Evolutionary conservation across 202 grass and related monocot species (phyloP), one percentile per base, ranked within the genome.

Genomic region (Musa balbisiana): DNA sequence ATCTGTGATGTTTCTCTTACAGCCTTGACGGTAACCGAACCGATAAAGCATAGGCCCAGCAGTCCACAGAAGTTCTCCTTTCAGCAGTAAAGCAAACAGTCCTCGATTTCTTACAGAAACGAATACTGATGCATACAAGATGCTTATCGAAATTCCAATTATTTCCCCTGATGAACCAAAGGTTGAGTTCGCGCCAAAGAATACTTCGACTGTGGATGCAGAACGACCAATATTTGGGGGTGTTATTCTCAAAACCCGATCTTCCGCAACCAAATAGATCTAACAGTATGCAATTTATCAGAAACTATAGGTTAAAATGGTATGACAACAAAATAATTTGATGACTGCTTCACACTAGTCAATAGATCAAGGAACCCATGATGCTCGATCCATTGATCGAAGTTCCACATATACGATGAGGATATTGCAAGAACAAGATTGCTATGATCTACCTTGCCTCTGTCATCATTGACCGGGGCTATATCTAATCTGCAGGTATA

Each of bases 231-330:
- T 16, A 64, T 81, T 89, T 24, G 29, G 56, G 52, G 88, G 93
- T 67, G 79, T 83, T 72, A 93, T 78, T 76, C 81, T 85, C 50
- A 97, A 52, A 78, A 97, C 79, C 67, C 73, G 83, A 71, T 89
- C 75, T 79, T 91, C 90, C 65, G 84, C 88, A 79, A 91, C 78
- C 84, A 93, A 23, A 82, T 93, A 97, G 80, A 97, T 87, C 90
- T 97, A 81, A 81, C 20, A 52, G 60, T 15, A 19, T 27, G 20
- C 13, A 65, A n/a, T 65, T 52, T 52, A 51, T 52, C 13, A 51
- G 49, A 65, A 52, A 16, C 21, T 43, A 9, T 12, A 11, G n/a
- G 3, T 19, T 26, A n/a, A 59, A 19, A 2, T 62, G 24, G 23
- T 59, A 25, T 64, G 14, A 52, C 66, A 55, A 55, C 12, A 56